Conservation (phyloP, 2,329 filamentous ascomycete genomes). For the Diaporthe ilicicola region DNA sequence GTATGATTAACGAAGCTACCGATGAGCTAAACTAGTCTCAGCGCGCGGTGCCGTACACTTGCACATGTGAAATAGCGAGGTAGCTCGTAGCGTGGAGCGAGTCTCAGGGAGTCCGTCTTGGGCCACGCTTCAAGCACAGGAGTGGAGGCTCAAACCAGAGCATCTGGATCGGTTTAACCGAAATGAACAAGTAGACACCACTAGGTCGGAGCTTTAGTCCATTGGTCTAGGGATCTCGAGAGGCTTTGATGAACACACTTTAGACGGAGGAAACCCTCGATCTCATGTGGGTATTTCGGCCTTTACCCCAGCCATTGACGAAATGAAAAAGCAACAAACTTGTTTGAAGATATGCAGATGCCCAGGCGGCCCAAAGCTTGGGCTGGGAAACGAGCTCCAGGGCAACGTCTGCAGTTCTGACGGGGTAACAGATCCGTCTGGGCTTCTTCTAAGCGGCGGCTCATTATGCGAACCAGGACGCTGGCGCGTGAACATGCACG, state of each 20-base stretch:
- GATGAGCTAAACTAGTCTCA: neutral
- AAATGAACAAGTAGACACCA: neutral
- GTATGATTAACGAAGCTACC: neutral
- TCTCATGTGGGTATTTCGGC: neutral
- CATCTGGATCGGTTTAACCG: conserved; percentile 1
- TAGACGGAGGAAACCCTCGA: neutral
- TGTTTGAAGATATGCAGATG: neutral
- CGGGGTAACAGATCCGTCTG: neutral
- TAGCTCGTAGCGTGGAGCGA: neutral
- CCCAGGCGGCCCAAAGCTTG: neutral
- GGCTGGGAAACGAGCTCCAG: neutral
- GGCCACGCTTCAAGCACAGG: conserved; percentile 6
- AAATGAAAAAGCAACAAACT: neutral
- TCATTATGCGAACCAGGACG: neutral
- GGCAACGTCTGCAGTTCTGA: neutral
- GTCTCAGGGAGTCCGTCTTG: neutral
- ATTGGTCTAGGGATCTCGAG: neutral
- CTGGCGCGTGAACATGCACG: neutral
- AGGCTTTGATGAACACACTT: neutral
- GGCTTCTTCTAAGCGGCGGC: neutral
- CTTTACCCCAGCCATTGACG: too few relatives aligned
- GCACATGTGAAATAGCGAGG: neutral
- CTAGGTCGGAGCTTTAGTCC: neutral
- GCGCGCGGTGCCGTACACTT: neutral
- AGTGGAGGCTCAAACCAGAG: neutral